phyloP scores from a whole-genome alignment of 1,139 yeast species.

The Eremothecium sinecaudum region DNA sequence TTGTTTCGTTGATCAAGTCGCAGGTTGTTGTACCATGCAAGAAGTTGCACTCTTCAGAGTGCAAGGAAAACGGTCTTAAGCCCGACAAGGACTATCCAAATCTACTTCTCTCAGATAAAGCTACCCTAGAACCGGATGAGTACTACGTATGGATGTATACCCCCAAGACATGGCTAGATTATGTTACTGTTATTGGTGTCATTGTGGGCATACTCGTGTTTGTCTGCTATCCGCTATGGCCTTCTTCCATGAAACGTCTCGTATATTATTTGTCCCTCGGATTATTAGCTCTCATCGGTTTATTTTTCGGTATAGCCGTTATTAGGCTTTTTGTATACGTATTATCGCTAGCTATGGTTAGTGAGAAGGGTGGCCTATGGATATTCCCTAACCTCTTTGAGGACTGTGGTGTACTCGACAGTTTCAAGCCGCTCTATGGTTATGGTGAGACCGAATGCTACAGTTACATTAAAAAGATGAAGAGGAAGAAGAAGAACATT shows the following conservation, averaged over 20 bases:
- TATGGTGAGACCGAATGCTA: conserved; percentile 55
- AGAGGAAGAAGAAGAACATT: conserved; percentile 29
- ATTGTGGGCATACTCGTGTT: conserved; percentile 62
- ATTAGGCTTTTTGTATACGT: conserved; percentile 66
- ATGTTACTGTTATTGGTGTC: conserved; percentile 52
- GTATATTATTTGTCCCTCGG: conserved; percentile 87
- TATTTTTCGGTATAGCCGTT: conserved; percentile 71
- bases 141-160: conserved; percentile 82
- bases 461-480: conserved; percentile 30
- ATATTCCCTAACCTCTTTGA: conserved; percentile 91
- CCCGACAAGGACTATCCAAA: conserved; percentile 75
- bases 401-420: conserved; percentile 88
- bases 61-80: conserved; percentile 49
- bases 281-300: conserved; percentile 61
- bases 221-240: conserved; percentile 95
- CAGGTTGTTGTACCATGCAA: conserved; percentile 68
- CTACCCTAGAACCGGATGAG: conserved; percentile 64
- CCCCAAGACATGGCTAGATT: conserved; percentile 64
- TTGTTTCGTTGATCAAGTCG: conserved; percentile 60
- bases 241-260: conserved; percentile 74
- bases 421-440: conserved; percentile 80
- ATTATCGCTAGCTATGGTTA: conserved; percentile 42
- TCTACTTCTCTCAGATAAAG: conserved; percentile 54
- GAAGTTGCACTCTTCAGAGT: conserved; percentile 64
- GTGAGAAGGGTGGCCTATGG: conserved; percentile 74